A percentile compares a stretch with the other conserved stretches of the same genome.
Conservation (phyloP, 2,329 filamentous ascomycete species). For the Colletotrichum eleusines region DNA sequence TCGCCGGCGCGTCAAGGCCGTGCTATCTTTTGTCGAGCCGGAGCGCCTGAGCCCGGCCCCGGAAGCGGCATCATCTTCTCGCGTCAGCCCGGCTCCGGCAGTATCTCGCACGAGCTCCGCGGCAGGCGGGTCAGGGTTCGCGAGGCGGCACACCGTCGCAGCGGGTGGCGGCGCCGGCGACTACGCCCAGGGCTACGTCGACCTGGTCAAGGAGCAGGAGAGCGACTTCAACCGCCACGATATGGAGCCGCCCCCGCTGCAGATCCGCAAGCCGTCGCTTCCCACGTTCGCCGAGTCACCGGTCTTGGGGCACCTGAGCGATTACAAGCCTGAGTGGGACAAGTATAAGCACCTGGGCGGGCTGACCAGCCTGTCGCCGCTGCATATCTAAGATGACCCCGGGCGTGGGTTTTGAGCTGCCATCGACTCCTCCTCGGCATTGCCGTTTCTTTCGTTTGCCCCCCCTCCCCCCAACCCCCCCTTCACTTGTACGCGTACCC, state of each 20-base stretch:
- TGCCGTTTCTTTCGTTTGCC: neutral
- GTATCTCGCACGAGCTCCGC: slow-evolving; percentile 5
- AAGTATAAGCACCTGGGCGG: slow-evolving; percentile 62
- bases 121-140: slow-evolving; percentile 1
- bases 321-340: slow-evolving; percentile 56
- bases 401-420: neutral
- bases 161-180: slow-evolving; percentile 29
- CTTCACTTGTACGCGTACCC: slow-evolving; percentile 17
- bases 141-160: slow-evolving; percentile 26
- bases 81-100: neutral
- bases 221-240: slow-evolving; percentile 38
- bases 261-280: slow-evolving; percentile 42
- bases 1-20: slow-evolving; percentile 45
- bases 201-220: slow-evolving; percentile 44
- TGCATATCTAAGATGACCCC: slow-evolving; percentile 15
- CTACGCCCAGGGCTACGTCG: slow-evolving; percentile 46
- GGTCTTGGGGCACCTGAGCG: slow-evolving; percentile 29
- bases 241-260: slow-evolving; percentile 40
- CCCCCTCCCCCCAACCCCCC: neutral
- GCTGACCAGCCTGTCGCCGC: slow-evolving; percentile 47
- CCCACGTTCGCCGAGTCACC: slow-evolving; percentile 25
- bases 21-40: slow-evolving; percentile 26
- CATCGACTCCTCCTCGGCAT: too few species aligned
- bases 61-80: neutral
- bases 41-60: slow-evolving; percentile 9